Evolutionary conservation across 805 yeast genomes (phyloP), one percentile per base, ranked within the genome.

Genomic region (Zygosaccharomyces bisporus): DNA sequence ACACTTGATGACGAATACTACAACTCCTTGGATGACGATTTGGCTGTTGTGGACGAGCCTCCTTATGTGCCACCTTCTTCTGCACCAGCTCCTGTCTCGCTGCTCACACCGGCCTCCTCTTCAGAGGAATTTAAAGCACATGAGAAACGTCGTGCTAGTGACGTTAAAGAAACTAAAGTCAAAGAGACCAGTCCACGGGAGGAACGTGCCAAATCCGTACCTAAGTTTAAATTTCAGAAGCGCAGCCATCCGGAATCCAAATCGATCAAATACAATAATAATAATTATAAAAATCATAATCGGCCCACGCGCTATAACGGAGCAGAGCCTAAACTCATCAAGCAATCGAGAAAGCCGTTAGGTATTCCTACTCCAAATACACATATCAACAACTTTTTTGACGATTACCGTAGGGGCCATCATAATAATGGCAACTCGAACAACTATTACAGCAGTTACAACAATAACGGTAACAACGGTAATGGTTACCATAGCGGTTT

Each of bases 1-100:
- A 87, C 96, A 7, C 77, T 86, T 48, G 96, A 90, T 66, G 95
- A 87, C 54, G 95, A 86, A 51, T 60, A 65, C 40, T 68, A 72
- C 42, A 73, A 68, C 32, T 50, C 63, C 21, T 67, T 70, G 24
- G 77, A 73, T 23, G 75, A 73, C 34, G 78, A 71, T 18, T 27
- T 44, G 21, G 51, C 51, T 5, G 33, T 47, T 6, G 45, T 38
- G 12, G 51, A 47, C 19, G 51, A 47, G 14, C 49, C 52, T 6
- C 39, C 51, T 12, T 49, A 47, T 29, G 45, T 37, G n/a, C 61
- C 61, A 34, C 57, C 60, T 4, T 58, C 63, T 8, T 60, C 64
- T 10, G 62, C 64, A 16, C 50, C 64, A 5, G 52, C 45, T 13
- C 64, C 64, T 4, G 62, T 56, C n/a, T 47, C 61, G 13, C 48